A percentile compares a stretch with the other conserved stretches of the same genome.
phyloP scores from a whole-genome alignment of 768 basidiomycete species.

The Serendipita sp. region DNA sequence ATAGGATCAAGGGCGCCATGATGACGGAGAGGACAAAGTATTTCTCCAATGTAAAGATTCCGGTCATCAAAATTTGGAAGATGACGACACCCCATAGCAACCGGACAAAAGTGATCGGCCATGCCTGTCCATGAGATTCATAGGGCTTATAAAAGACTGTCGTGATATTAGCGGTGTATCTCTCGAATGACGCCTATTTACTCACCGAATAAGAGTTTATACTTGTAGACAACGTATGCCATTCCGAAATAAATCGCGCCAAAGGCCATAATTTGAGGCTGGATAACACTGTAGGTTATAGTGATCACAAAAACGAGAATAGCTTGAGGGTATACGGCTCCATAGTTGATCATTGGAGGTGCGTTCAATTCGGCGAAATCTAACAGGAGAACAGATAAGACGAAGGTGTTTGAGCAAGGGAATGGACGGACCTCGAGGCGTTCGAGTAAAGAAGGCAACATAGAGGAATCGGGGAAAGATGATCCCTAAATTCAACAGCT shows the following conservation, averaged over 20 bases:
- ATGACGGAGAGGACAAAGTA: constrained; percentile 42
- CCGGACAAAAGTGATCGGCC: constrained; percentile 88
- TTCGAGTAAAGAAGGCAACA: constrained; percentile 64
- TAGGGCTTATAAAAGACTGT: constrained; percentile 97
- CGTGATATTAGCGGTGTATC: background rate
- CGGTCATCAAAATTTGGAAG: constrained; percentile 93
- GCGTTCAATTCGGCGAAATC: constrained; percentile 95
- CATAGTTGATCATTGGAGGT: constrained; percentile 96
- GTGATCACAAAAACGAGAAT: constrained; percentile 93
- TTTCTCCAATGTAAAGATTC: constrained; percentile 66
- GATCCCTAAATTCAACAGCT: constrained; percentile 81
- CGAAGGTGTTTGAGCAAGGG: background rate
- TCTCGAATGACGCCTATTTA: background rate
- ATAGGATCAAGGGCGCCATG: constrained; percentile 59
- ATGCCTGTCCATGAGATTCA: constrained; percentile 92
- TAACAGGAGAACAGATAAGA: constrained; percentile 19
- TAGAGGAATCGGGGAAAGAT: constrained; percentile 64
- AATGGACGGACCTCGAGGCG: constrained; percentile 57
- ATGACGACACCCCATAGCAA: constrained; percentile 86
- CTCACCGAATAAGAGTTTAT: constrained; percentile 87
- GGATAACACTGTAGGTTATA: constrained; percentile 86
- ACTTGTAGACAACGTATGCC: constrained; percentile 94
- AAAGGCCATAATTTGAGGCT: constrained; percentile 88
- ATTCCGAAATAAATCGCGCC: constrained; percentile 94
- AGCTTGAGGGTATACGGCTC: constrained; percentile 90